Conservation (phyloP, 2,329 filamentous ascomycete species). For the Xylariales sp. region DNA sequence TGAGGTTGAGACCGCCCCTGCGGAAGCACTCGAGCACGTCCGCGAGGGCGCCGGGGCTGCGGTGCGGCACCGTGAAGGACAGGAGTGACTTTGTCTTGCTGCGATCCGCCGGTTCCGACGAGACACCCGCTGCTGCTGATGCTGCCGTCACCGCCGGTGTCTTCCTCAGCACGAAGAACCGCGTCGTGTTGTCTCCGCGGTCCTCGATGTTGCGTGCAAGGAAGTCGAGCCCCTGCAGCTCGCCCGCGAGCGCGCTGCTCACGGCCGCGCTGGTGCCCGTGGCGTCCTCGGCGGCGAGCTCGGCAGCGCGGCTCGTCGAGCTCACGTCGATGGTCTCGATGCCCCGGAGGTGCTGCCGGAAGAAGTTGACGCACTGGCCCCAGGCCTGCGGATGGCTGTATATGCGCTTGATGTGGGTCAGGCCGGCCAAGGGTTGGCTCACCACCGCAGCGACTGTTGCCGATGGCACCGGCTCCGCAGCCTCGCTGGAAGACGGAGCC, state of each 20-base stretch:
- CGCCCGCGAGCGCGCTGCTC: constrained; percentile 68
- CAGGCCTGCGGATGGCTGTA: constrained; percentile 96
- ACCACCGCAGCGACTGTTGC: constrained; percentile 22
- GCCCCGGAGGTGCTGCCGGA: constrained; percentile 63
- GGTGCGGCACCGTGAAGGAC: constrained; percentile 78
- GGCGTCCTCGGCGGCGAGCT: constrained; percentile 61
- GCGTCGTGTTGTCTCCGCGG: constrained; percentile 68
- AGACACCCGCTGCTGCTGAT: background rate
- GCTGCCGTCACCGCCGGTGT: background rate
- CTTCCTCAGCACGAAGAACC: constrained; percentile 64
- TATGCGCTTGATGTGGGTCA: constrained; percentile 66
- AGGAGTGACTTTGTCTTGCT: constrained; percentile 65
- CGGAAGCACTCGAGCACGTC: constrained; percentile 78
- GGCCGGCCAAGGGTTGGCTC: constrained; percentile 41
- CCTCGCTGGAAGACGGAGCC: background rate
- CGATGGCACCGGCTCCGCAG: background rate
- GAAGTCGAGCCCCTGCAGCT: constrained; percentile 62
- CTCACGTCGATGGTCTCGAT: constrained; percentile 79
- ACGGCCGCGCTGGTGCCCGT: constrained; percentile 69
- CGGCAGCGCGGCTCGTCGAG: constrained; percentile 77
- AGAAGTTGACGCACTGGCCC: constrained; percentile 80
- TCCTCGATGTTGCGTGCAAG: constrained; percentile 71
- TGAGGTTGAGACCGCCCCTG: constrained; percentile 70
- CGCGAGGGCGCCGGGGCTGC: constrained; percentile 75
- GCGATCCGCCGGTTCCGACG: background rate